Evolutionary conservation across 2,329 filamentous ascomycete species (phyloP), one percentile per base, ranked within the genome.

Genomic region (Penicillium sp.): DNA sequence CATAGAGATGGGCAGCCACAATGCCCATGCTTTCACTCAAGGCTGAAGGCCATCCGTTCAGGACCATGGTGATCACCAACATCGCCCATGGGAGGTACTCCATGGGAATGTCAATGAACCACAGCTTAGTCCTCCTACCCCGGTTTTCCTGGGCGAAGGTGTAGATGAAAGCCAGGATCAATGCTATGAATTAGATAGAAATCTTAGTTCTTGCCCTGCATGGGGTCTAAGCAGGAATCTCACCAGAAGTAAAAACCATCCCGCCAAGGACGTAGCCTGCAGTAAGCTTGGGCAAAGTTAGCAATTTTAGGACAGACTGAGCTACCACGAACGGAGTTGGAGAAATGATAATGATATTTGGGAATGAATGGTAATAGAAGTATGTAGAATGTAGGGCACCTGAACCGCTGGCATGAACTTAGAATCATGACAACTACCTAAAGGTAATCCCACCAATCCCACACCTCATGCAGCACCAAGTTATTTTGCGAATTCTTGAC

Each of bases 101-200:
- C 14, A 91, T 86, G 7, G 91, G 91, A 58, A 98, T 90, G 39
- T 85, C 90, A 65, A 97, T 77, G 70, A 98, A 85, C 77, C 92
- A 90, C 72, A 96, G 93, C 53, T 82, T 88, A 6, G 89, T 85
- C 71, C 89, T 89, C 66, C 82, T 81, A 50, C 90, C 90, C 33
- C 90, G 86, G 71, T 93, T 90, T 68, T 96, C 93, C 74, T 96
- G 92, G 1, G 88, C 87, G 63, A 86, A 90, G 6, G 92, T 96
- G 73, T 97, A 97, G 49, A 84, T 81, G 70, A 96, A 83, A 41
- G 92, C 91, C 58, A 96, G 80, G 52, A 90, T 87, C 53, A 99
- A 82, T 13, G 89, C 89, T 67, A 77, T 16, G 24, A 7, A 6
- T 9, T n/a, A 24, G 21, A 41, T 16, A 41, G 11, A 31, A 19